Conservation (phyloP, 768 basidiomycete species). For the Pisolithus orientalis region DNA sequence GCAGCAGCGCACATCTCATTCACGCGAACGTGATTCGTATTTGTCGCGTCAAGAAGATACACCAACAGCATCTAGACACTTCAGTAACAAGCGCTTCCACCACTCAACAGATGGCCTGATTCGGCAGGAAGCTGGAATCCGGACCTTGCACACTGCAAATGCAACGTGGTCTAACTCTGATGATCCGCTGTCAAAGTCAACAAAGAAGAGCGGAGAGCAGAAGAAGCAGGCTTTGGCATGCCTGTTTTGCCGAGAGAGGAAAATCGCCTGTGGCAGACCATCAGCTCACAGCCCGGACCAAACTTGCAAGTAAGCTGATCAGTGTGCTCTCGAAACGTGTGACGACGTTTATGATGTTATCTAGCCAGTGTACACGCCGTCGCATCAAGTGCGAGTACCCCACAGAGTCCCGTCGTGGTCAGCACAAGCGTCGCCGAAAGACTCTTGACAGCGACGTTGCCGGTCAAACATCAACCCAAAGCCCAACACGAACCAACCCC, state of each 20-base stretch:
- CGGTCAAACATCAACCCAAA: constrained; percentile 16
- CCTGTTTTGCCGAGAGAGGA: constrained; percentile 43
- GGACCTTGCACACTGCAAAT: constrained; percentile 12
- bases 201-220: constrained; percentile 31
- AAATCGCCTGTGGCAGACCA: constrained; percentile 45
- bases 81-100: constrained; percentile 22
- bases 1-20: constrained; percentile 12
- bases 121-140: constrained; percentile 20
- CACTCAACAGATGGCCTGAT: constrained; percentile 22
- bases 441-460: constrained; percentile 20
- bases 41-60: constrained; percentile 21
- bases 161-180: constrained; percentile 30
- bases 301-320: constrained; percentile 40
- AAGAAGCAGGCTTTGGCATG: constrained; percentile 44
- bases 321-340: constrained; percentile 1
- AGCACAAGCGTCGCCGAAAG: constrained; percentile 36
- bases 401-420: constrained; percentile 43
- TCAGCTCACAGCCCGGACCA: constrained; percentile 30
- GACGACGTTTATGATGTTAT: constrained; percentile 10
- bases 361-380: constrained; percentile 43
- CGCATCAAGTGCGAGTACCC: constrained; percentile 42
- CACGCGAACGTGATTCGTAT: constrained; percentile 13
- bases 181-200: constrained; percentile 26
- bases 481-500: constrained; percentile 10
- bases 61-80: constrained; percentile 15